Evolutionary conservation across 306 rosid genomes (phyloP).

Genomic region (Pyrus bretschneideri): DNA sequence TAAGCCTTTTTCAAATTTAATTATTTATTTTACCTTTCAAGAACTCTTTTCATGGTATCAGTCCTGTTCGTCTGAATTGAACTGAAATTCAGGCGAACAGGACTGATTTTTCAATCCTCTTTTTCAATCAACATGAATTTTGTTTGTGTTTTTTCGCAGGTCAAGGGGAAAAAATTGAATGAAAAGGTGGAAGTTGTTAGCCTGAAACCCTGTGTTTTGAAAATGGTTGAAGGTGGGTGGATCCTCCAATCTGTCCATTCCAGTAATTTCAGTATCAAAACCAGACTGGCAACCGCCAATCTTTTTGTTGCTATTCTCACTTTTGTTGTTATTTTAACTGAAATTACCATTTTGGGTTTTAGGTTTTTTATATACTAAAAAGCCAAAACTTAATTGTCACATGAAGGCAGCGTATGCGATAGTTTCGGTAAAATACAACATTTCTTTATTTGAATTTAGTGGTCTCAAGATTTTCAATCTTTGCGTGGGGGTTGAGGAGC

Average conservation of each 20-base stretch:
- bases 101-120: neutral
- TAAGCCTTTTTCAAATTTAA: constrained; percentile 3
- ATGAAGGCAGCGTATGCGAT: neutral
- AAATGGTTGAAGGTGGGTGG: constrained; percentile 93
- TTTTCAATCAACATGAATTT: neutral
- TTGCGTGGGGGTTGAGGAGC: neutral
- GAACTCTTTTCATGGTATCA: neutral
- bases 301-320: neutral
- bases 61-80: no score
- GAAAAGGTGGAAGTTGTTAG: constrained; percentile 58
- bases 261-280: constrained; percentile 12
- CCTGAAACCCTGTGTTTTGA: constrained; percentile 76
- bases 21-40: neutral
- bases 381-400: neutral
- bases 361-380: neutral
- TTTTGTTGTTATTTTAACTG: neutral
- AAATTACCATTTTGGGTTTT: neutral
- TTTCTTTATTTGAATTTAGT: neutral
- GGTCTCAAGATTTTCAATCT: no score
- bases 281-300: constrained; percentile 1
- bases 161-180: constrained; percentile 63
- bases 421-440: neutral
- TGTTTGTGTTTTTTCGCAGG: constrained; percentile 26
- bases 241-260: neutral
- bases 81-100: no score